phyloP scores from a whole-genome alignment of 495 filamentous ascomycete species.

The Penicillium alfredii region DNA sequence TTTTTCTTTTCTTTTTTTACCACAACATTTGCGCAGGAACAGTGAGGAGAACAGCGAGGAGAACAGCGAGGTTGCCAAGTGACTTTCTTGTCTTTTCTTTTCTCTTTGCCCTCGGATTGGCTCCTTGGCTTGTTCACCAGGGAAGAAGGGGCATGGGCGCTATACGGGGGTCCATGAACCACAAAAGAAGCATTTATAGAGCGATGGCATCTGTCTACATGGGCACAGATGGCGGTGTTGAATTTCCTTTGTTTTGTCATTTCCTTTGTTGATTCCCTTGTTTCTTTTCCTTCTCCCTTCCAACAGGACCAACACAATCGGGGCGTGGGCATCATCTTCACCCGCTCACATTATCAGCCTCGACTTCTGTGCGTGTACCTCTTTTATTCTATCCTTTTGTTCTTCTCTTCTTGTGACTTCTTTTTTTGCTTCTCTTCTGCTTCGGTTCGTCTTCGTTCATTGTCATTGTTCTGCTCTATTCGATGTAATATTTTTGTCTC shows the following conservation, averaged over 20 bases:
- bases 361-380: slow-evolving; percentile 9
- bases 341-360: slow-evolving; percentile 2
- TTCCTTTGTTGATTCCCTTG: slow-evolving; percentile 12
- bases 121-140: no score
- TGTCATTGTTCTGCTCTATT: slow-evolving; percentile 11
- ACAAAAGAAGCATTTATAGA: slow-evolving; percentile 19
- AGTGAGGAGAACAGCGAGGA: no score
- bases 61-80: no score
- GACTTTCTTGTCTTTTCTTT: neutral
- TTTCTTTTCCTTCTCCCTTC: slow-evolving; percentile 16
- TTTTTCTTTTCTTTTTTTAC: no score
- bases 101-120: slow-evolving; percentile 1
- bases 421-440: slow-evolving; percentile 5
- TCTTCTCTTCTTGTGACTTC: slow-evolving; percentile 10
- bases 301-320: slow-evolving; percentile 12
- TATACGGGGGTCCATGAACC: neutral
- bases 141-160: no score
- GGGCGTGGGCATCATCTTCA: slow-evolving; percentile 3
- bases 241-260: slow-evolving; percentile 13
- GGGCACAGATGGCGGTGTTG: slow-evolving; percentile 6
- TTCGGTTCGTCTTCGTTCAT: slow-evolving; percentile 14
- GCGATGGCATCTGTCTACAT: slow-evolving; percentile 17
- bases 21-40: no score
- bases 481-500: slow-evolving; percentile 25
- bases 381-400: slow-evolving; percentile 10